These are phyloP conservation scores for Aureobasidium melanogenum DNA, from an alignment of 2,329 filamentous ascomycete genomes.

Conservation along the genomic window DNA sequence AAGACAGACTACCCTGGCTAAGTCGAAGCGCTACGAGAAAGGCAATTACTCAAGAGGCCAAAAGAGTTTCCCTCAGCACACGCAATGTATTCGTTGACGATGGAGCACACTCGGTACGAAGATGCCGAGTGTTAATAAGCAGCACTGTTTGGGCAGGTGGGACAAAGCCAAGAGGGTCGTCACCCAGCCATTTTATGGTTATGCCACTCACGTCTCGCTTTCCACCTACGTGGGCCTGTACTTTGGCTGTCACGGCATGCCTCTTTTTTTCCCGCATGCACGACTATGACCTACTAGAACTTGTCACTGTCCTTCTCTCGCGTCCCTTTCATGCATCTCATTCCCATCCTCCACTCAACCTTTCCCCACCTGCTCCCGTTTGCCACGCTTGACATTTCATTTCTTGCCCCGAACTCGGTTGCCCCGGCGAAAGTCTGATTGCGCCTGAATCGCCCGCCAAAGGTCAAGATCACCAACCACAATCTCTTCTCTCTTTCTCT, in stretches of 20 bases:
- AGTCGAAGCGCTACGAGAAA: background rate
- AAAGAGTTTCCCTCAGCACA: background rate
- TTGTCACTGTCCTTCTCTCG: background rate
- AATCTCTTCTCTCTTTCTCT: background rate
- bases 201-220: background rate
- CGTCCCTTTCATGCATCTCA: background rate
- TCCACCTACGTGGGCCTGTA: background rate
- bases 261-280: background rate
- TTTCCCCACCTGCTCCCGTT: background rate
- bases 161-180: background rate
- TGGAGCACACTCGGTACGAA: background rate
- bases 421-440: constrained; percentile 12
- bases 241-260: background rate
- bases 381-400: constrained; percentile 3
- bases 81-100: background rate
- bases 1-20: background rate
- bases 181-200: background rate
- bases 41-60: background rate
- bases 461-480: constrained; percentile 3
- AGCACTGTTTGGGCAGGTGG: background rate
- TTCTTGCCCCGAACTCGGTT: background rate
- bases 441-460: background rate
- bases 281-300: background rate
- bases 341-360: background rate
- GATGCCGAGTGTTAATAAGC: background rate